Conservation (phyloP, 2,329 filamentous ascomycete genomes). For the Fusarium gaditjirri region DNA sequence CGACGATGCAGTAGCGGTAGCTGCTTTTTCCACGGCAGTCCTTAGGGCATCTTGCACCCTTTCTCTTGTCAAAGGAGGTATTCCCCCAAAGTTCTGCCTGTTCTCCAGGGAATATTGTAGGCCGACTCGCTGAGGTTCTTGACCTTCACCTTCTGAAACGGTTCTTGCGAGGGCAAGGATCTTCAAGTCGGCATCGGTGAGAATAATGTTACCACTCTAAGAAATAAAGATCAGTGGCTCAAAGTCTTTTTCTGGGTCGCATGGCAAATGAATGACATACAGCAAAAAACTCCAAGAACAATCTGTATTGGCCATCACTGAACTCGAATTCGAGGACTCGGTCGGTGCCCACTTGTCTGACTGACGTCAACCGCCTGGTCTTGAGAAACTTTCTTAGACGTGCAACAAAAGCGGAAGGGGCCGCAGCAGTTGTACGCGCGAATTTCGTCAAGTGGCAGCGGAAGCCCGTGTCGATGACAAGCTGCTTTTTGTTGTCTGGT, state of each 20-base stretch:
- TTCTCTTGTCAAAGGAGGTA: conserved; percentile 79
- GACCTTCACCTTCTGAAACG: conserved; percentile 82
- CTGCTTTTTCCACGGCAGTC: conserved; percentile 69
- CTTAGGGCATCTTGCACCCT: conserved; percentile 76
- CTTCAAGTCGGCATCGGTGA: conserved; percentile 86
- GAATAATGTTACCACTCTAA: conserved; percentile 86
- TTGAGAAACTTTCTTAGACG: conserved; percentile 89
- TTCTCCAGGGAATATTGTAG: conserved; percentile 82
- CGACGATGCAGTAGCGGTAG: conserved; percentile 52
- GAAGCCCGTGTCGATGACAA: conserved; percentile 94
- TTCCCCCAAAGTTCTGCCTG: conserved; percentile 83
- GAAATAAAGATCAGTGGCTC: conserved; percentile 12
- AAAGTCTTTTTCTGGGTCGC: background rate
- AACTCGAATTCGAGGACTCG: conserved; percentile 92
- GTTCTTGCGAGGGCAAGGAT: conserved; percentile 84
- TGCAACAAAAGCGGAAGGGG: conserved; percentile 86
- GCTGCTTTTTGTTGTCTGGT: conserved; percentile 86
- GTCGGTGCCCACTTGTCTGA: conserved; percentile 91
- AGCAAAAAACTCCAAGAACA: conserved; percentile 97
- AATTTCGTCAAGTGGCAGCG: conserved; percentile 95
- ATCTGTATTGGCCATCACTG: conserved; percentile 85
- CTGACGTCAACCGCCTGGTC: conserved; percentile 82
- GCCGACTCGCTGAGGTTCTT: conserved; percentile 83
- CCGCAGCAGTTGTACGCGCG: conserved; percentile 83
- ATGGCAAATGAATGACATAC: conserved; percentile 44